These are phyloP conservation scores for Aspergillus fijiensis DNA, from an alignment of 2,329 filamentous ascomycete genomes.

Conservation along the genomic window DNA sequence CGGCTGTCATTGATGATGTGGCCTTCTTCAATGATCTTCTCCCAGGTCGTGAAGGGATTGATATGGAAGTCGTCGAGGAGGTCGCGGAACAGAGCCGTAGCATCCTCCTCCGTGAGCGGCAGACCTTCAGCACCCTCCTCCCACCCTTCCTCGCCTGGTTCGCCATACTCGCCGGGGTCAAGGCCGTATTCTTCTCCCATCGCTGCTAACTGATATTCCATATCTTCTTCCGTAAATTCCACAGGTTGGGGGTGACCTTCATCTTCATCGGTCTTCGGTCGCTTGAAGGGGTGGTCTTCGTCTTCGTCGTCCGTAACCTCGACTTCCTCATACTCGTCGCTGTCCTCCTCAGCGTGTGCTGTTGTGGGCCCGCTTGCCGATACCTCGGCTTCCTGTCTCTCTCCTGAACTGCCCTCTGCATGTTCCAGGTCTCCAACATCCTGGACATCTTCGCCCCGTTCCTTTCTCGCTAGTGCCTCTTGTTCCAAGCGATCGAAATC, in stretches of 20 bases:
- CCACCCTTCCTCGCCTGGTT: conserved; percentile 56
- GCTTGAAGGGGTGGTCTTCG: conserved; percentile 55
- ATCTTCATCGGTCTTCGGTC: conserved; percentile 55
- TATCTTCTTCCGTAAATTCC: conserved; percentile 92
- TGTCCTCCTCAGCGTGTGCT: conserved; percentile 50
- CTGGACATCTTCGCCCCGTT: conserved; percentile 32
- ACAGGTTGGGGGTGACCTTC: conserved; percentile 51
- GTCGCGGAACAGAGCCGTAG: conserved; percentile 76
- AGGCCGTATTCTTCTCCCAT: conserved; percentile 85
- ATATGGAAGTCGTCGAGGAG: conserved; percentile 78
- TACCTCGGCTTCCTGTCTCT: conserved; percentile 8
- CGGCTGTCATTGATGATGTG: conserved; percentile 79
- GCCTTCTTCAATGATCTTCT: conserved; percentile 80
- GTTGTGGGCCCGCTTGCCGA: conserved; percentile 26
- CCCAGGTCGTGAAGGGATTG: conserved; percentile 89
- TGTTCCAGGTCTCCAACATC: conserved; percentile 21
- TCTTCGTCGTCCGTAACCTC: conserved; percentile 66
- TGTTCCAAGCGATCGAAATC: conserved; percentile 72
- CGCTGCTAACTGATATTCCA: conserved; percentile 83
- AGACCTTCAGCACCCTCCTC: conserved; percentile 72
- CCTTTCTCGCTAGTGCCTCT: conserved; percentile 61
- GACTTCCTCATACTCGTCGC: conserved; percentile 74
- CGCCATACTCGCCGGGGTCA: conserved; percentile 73
- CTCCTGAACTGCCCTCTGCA: conserved; percentile 15
- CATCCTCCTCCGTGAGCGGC: conserved; percentile 71